Conservation (phyloP, 768 basidiomycete species). For the Lentinula raphanica region DNA sequence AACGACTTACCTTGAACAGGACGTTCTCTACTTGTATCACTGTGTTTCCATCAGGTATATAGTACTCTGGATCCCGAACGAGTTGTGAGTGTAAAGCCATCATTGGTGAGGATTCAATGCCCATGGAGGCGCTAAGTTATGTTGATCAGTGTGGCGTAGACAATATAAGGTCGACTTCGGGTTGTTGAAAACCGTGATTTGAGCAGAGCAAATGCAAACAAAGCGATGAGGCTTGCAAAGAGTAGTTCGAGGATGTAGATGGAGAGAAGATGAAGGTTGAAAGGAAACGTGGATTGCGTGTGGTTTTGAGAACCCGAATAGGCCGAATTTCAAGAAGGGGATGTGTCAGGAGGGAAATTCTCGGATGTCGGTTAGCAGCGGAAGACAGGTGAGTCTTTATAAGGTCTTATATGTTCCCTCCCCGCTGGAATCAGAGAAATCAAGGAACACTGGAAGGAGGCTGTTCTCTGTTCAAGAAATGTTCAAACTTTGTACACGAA, state of each 20-base stretch:
- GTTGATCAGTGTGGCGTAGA: background rate
- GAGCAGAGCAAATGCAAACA: background rate
- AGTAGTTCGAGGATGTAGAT: background rate
- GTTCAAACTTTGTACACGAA: background rate
- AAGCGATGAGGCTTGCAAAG: background rate
- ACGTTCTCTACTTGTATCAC: slow-evolving; percentile 37
- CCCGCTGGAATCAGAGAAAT: background rate
- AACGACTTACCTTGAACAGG: slow-evolving; percentile 36
- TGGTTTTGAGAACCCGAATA: background rate
- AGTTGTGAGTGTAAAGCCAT: background rate
- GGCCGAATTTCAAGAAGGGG: background rate
- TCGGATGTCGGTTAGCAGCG: background rate
- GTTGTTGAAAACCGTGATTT: background rate
- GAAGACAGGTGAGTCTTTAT: no score
- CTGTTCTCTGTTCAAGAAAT: background rate
- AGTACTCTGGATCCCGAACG: slow-evolving; percentile 29
- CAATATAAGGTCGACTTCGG: background rate
- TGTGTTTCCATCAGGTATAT: slow-evolving; percentile 39
- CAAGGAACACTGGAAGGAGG: background rate
- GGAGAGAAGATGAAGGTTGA: background rate
- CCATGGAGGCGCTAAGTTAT: background rate
- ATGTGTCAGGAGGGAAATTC: background rate
- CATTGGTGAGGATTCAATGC: background rate
- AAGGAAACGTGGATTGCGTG: slow-evolving; percentile 2
- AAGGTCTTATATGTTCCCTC: background rate